Evolutionary conservation across 371 early-diverging fungal genomes (phyloP).

Genomic region (Syncephalis plumigaleata): DNA sequence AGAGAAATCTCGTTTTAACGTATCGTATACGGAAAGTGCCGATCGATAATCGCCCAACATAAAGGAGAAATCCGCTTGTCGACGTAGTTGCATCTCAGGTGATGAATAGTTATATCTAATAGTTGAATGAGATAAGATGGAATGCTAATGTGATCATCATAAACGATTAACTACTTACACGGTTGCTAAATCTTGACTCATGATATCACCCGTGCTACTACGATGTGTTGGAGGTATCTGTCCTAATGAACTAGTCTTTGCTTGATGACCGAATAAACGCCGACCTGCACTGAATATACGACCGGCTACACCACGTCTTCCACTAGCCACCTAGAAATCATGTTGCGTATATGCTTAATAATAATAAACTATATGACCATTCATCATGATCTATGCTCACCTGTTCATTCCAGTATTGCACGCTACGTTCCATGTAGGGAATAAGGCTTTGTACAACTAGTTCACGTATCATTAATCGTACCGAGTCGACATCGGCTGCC

Average conservation of each 20-base stretch:
- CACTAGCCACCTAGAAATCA: slow-evolving; percentile 44
- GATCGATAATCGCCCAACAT: slow-evolving; percentile 87
- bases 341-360: too few relatives aligned
- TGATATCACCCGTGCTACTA: not conserved
- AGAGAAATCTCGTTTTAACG: slow-evolving; percentile 74
- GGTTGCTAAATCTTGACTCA: too few relatives aligned
- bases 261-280: slow-evolving; percentile 51
- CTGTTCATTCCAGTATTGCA: slow-evolving; percentile 82
- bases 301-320: slow-evolving; percentile 79
- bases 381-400: slow-evolving; percentile 7
- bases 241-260: slow-evolving; percentile 15
- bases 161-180: too few relatives aligned
- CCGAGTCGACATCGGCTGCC: slow-evolving; percentile 11
- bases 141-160: too few relatives aligned
- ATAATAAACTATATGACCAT: slow-evolving; percentile 1
- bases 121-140: too few relatives aligned
- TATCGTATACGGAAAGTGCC: slow-evolving; percentile 76
- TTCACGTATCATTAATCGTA: slow-evolving; percentile 16
- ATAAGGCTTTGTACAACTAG: slow-evolving; percentile 58
- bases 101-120: slow-evolving; percentile 52
- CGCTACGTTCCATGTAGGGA: slow-evolving; percentile 78
- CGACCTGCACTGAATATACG: slow-evolving; percentile 68
- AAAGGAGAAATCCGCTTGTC: slow-evolving; percentile 86
- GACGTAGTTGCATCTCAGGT: slow-evolving; percentile 80
- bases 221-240: slow-evolving; percentile 13